These are phyloP conservation scores for Westerdykella sp. DNA, from an alignment of 2,329 filamentous ascomycete genomes.

Conservation along the genomic window DNA sequence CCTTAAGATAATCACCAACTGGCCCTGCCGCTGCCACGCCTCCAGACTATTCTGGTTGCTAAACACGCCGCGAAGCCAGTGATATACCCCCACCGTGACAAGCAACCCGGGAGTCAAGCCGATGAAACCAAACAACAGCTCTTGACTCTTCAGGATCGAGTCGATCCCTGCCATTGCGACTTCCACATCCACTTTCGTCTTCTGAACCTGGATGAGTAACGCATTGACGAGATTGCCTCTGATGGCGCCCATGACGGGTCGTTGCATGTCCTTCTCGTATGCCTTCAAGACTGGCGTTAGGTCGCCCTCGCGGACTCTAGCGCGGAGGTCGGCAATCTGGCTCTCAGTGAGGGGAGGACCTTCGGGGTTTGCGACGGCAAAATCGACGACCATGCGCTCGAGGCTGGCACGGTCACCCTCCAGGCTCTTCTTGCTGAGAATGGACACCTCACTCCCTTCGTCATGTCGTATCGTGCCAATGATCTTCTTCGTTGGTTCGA, in stretches of 20 bases:
- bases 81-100: slow-evolving; percentile 67
- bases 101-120: slow-evolving; percentile 90
- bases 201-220: slow-evolving; percentile 92
- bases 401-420: slow-evolving; percentile 85
- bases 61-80: slow-evolving; percentile 65
- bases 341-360: slow-evolving; percentile 57
- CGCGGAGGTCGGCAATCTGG: slow-evolving; percentile 67
- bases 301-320: slow-evolving; percentile 83
- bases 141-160: slow-evolving; percentile 87
- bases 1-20: slow-evolving; percentile 71
- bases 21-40: slow-evolving; percentile 59
- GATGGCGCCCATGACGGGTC: slow-evolving; percentile 74
- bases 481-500: slow-evolving; percentile 76
- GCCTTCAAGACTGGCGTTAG: slow-evolving; percentile 85
- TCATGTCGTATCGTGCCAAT: slow-evolving; percentile 92
- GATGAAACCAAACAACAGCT: slow-evolving; percentile 94
- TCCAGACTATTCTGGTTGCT: slow-evolving; percentile 64
- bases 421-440: slow-evolving; percentile 91
- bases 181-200: slow-evolving; percentile 97
- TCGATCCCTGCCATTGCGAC: slow-evolving; percentile 95
- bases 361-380: slow-evolving; percentile 74
- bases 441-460: slow-evolving; percentile 84
- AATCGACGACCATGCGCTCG: slow-evolving; percentile 97
- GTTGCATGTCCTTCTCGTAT: slow-evolving; percentile 82
- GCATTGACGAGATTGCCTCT: slow-evolving; percentile 83